Evolutionary conservation across 2,329 filamentous ascomycete species (phyloP).

Genomic region (Nectriaceae sp.): DNA sequence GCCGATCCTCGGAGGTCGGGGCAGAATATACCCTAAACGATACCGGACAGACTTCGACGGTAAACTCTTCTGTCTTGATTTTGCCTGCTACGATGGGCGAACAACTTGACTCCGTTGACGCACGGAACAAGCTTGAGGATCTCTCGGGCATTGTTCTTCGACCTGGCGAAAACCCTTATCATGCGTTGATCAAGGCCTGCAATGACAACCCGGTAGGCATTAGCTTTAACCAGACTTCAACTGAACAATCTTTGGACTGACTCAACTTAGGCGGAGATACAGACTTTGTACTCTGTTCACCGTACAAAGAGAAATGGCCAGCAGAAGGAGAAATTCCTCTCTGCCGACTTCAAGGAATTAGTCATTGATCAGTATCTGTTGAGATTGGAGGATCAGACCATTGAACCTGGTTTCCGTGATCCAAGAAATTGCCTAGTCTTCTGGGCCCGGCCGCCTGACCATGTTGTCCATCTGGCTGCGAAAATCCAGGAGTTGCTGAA

Average conservation of each 20-base stretch:
- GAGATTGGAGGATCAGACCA: conserved; percentile 63
- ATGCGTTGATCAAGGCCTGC: conserved; percentile 70
- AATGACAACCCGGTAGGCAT: conserved; percentile 63
- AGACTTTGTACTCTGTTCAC: conserved; percentile 72
- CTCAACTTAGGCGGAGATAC: conserved; percentile 60
- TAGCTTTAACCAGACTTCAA: not conserved
- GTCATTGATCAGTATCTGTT: conserved; percentile 75
- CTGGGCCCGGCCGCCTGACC: conserved; percentile 80
- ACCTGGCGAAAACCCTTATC: conserved; percentile 71
- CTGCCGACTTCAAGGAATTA: conserved; percentile 67
- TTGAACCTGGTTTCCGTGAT: conserved; percentile 72
- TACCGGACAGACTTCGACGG: too few species aligned
- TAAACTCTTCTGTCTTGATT: too few species aligned
- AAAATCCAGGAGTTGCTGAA: conserved; percentile 69
- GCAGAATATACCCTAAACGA: too few species aligned
- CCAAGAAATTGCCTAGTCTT: conserved; percentile 81
- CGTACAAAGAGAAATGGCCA: conserved; percentile 74
- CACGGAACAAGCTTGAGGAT: conserved; percentile 55
- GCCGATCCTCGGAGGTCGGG: too few species aligned
- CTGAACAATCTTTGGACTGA: not conserved
- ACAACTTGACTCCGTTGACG: conserved; percentile 32
- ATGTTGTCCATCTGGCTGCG: conserved; percentile 67
- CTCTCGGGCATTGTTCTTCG: conserved; percentile 52
- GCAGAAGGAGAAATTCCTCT: conserved; percentile 73
- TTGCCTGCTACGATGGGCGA: conserved; percentile 14